phyloP scores from a whole-genome alignment of 768 basidiomycete species.

The Termitomyces sp. region DNA sequence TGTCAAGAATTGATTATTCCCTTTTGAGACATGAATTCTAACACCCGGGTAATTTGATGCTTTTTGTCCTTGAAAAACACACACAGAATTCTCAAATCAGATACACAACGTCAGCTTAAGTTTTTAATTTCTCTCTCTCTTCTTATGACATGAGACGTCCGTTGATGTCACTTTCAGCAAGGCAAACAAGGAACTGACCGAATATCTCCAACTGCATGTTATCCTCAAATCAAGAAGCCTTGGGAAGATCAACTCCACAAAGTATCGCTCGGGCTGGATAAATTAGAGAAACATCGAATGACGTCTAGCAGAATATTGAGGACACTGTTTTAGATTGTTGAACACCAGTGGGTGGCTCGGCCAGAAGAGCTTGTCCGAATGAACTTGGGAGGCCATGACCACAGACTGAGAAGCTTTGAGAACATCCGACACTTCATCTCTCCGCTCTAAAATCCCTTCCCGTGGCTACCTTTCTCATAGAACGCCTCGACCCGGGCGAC shows the following conservation, averaged over 20 bases:
- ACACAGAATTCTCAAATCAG: neutral
- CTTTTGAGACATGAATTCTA: neutral
- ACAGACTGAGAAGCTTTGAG: neutral
- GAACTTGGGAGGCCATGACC: neutral
- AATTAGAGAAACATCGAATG: neutral
- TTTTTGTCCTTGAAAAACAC: neutral
- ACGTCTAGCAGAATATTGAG: neutral
- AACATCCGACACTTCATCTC: neutral
- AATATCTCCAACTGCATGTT: neutral
- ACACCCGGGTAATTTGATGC: neutral
- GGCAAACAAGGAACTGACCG: neutral
- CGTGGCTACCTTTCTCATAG: slow-evolving; percentile 56
- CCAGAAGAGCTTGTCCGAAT: neutral
- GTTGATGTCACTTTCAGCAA: neutral
- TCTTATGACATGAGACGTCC: neutral
- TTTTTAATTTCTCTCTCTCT: neutral
- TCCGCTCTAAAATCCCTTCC: slow-evolving; percentile 35
- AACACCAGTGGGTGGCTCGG: neutral
- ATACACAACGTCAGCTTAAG: neutral
- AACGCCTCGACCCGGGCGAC: slow-evolving; percentile 50
- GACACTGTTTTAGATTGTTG: neutral
- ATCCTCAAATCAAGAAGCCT: neutral
- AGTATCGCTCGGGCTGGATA: neutral
- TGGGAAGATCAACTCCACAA: neutral
- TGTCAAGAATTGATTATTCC: neutral